These are phyloP conservation scores for Cutaneotrichosporon daszewskae DNA, from an alignment of 1,284 basidiomycete species.

Conservation along the genomic window DNA sequence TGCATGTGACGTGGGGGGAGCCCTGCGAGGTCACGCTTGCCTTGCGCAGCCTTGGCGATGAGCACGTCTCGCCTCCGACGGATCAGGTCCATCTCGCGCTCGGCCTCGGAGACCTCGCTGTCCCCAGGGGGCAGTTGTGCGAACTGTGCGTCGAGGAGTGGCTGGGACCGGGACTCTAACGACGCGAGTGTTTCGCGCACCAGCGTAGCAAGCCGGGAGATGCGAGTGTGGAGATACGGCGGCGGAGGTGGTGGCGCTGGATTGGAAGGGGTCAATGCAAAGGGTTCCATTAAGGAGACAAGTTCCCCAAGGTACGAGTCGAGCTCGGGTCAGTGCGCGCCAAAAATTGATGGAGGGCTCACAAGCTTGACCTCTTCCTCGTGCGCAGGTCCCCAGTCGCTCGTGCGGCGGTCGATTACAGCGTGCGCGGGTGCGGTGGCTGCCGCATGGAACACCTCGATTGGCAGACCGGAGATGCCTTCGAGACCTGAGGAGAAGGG, in stretches of 20 bases:
- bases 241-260: slow-evolving; percentile 25
- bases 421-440: slow-evolving; percentile 1
- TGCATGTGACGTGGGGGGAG: not conserved
- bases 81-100: slow-evolving; percentile 43
- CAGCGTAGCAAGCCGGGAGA: slow-evolving; percentile 25
- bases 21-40: slow-evolving; percentile 11
- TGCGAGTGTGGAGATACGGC: slow-evolving; percentile 28
- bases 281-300: slow-evolving; percentile 24
- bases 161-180: slow-evolving; percentile 23
- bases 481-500: slow-evolving; percentile 16
- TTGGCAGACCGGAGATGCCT: slow-evolving; percentile 12
- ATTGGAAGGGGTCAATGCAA: slow-evolving; percentile 16
- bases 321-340: slow-evolving; percentile 19
- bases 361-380: slow-evolving; percentile 7
- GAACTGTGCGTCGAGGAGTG: slow-evolving; percentile 19
- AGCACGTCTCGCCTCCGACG: slow-evolving; percentile 32
- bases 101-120: slow-evolving; percentile 24
- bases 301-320: slow-evolving; percentile 25
- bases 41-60: slow-evolving; percentile 28
- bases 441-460: slow-evolving; percentile 10
- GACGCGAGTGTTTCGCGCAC: slow-evolving; percentile 23
- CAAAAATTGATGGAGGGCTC: not conserved
- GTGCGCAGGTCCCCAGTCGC: not conserved
- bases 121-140: slow-evolving; percentile 8
- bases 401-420: not conserved